Percentiles rank a stretch among this genome's conserved stretches.
These are phyloP conservation scores for Capsicum rhomboideum DNA, from an alignment of 257 asterid species.

Conservation along the genomic window DNA sequence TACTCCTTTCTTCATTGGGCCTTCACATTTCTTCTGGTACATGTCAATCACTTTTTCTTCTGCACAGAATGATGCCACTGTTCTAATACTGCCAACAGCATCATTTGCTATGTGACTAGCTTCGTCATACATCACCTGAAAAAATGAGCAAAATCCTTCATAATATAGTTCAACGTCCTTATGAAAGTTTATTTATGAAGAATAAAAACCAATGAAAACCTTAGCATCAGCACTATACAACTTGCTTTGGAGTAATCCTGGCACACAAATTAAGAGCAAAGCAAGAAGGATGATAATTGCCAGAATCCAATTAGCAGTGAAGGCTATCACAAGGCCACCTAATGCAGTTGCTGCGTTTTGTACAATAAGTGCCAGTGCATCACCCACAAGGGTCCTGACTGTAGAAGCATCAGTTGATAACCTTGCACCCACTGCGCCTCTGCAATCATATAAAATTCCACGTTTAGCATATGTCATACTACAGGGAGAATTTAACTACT, in stretches of 20 bases:
- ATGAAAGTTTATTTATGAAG: background rate
- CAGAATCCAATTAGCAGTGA: constrained; percentile 15
- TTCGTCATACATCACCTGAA: constrained; percentile 12
- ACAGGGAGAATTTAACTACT: background rate
- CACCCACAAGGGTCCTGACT: constrained; percentile 10
- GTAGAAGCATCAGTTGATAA: constrained; percentile 15
- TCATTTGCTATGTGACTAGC: constrained; percentile 20
- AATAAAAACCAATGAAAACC: background rate
- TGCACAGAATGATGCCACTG: constrained; percentile 24
- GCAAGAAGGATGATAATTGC: constrained; percentile 14
- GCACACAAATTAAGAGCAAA: constrained; percentile 2
- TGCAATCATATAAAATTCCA: background rate
- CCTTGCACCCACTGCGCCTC: constrained; percentile 28
- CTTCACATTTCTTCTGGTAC: constrained; percentile 16
- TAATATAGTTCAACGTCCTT: background rate
- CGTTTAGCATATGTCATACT: background rate
- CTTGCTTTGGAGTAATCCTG: constrained; percentile 6
- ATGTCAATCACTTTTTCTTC: constrained; percentile 17
- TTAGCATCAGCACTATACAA: background rate
- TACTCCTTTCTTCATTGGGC: constrained; percentile 7
- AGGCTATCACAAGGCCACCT: constrained; percentile 23
- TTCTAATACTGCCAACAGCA: constrained; percentile 20
- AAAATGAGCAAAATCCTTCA: background rate
- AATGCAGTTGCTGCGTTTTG: constrained; percentile 20
- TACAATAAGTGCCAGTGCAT: constrained; percentile 15